Percentiles rank a stretch among this genome's conserved stretches.
These are phyloP conservation scores for Aspergillaceae sp. DNA, from an alignment of 2,329 filamentous ascomycete genomes.

Conservation along the genomic window DNA sequence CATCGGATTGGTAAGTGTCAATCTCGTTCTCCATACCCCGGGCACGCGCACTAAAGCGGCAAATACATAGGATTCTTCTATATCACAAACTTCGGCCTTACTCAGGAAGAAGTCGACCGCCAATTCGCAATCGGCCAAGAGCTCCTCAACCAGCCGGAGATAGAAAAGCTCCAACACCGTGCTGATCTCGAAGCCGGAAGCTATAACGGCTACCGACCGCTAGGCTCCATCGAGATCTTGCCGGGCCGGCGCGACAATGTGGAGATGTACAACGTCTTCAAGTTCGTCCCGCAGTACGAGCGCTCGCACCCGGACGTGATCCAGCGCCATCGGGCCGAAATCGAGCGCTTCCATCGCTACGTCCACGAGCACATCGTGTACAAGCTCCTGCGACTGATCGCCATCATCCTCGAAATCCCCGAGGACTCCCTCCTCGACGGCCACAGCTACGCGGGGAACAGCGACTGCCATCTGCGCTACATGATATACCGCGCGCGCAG, in stretches of 20 bases:
- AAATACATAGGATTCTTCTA: conserved; percentile 48
- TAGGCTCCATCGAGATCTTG: conserved; percentile 22
- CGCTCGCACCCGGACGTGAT: conserved; percentile 33
- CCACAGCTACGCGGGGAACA: conserved; percentile 49
- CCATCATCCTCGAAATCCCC: conserved; percentile 52
- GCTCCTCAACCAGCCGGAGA: conserved; percentile 46
- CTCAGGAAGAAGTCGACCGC: conserved; percentile 48
- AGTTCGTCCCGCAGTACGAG: not conserved
- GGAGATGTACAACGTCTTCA: conserved; percentile 25
- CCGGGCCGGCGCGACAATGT: conserved; percentile 21
- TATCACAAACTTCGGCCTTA: conserved; percentile 51
- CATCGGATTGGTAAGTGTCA: conserved; percentile 7
- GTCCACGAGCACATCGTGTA: conserved; percentile 49
- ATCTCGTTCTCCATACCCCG: not conserved
- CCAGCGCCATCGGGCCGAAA: conserved; percentile 43
- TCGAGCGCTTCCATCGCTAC: conserved; percentile 46
- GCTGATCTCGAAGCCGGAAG: conserved; percentile 43
- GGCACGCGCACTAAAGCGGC: not conserved
- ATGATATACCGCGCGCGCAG: conserved; percentile 50
- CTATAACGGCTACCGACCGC: conserved; percentile 48
- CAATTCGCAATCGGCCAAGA: conserved; percentile 53
- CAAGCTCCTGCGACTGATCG: conserved; percentile 49
- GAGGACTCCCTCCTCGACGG: conserved; percentile 48
- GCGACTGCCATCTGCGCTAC: conserved; percentile 53
- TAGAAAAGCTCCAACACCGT: conserved; percentile 50